Evolutionary conservation across 2,329 filamentous ascomycete genomes (phyloP), one percentile per base, ranked within the genome.

Genomic region (Coleophoma crateriformis): DNA sequence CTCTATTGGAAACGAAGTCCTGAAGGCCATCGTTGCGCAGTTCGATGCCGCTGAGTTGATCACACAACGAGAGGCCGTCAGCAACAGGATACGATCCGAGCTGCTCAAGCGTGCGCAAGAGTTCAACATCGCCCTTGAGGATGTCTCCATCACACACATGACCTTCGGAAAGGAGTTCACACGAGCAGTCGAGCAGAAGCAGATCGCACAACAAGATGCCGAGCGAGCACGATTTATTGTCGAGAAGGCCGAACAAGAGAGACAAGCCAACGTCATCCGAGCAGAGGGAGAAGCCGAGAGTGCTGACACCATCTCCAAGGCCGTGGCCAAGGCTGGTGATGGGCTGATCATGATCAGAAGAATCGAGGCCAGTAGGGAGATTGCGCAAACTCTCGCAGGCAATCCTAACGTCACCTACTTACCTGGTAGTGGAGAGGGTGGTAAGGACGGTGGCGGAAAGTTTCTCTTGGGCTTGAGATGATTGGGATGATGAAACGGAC

Each of bases 111-210:
- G 94, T 64, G 94, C 94, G 44, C 76, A 85, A 64, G 94, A 99
- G 72, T 99, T 99, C 84, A 96, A 99, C 79, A 99, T 99, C 67
- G 90, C 90, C 27, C 88, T 99, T 48, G 94, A 99, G 74, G 94
- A 99, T 67, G 94, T 99, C 53, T 95, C 90, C 67, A 99, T 99
- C 72, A 99, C 94, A 54, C 94, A 99, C 80, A 99, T 99, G 94
- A 99, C 94, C 47, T 99, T 99, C 68, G 94, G 94, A 61, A 92
- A 92, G 71, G 94, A 99, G 73, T 99, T 99, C 79, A 99, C 94
- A 54, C 88, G 89, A 71, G 94, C 94, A 58, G 94, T 99, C 64
- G 94, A 99, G 77, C 94, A 99, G 82, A 99, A 99, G 84, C 94
- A 99, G 79, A 99, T 99, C 70, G 94, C 94, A 49, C 94, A 99